A percentile compares a stretch with the other conserved stretches of the same genome.
Evolutionary conservation across 2,329 filamentous ascomycete genomes (phyloP).

Genomic region (Paramyrothecium sp.): DNA sequence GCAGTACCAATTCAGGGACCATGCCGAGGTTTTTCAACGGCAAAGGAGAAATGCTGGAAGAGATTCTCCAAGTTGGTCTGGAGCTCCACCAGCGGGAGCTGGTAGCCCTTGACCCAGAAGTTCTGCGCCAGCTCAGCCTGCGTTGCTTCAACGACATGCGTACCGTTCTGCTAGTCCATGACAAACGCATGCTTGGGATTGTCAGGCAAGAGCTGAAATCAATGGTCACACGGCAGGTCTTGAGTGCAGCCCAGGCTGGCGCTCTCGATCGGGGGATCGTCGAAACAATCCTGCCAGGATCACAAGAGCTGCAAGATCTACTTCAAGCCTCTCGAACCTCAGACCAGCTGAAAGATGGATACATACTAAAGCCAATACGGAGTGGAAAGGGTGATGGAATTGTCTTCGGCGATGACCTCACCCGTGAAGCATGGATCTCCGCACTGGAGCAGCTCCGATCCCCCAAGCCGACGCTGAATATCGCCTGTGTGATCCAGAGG

Average conservation of each 20-base stretch:
- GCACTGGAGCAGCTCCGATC: slow-evolving; percentile 15
- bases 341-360: slow-evolving; percentile 19
- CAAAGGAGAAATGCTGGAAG: slow-evolving; percentile 24
- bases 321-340: slow-evolving; percentile 7
- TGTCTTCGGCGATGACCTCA: slow-evolving; percentile 34
- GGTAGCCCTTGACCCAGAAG: slow-evolving; percentile 21
- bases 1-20: neutral
- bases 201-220: slow-evolving; percentile 29
- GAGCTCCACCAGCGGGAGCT: slow-evolving; percentile 39
- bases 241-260: slow-evolving; percentile 23
- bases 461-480: slow-evolving; percentile 3
- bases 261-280: slow-evolving; percentile 24
- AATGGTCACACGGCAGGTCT: slow-evolving; percentile 19
- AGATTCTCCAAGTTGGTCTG: slow-evolving; percentile 34
- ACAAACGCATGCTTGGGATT: slow-evolving; percentile 41
- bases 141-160: slow-evolving; percentile 39
- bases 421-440: slow-evolving; percentile 23
- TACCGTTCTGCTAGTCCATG: slow-evolving; percentile 37
- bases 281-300: slow-evolving; percentile 32
- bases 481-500: slow-evolving; percentile 26
- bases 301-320: slow-evolving; percentile 19
- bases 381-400: slow-evolving; percentile 38
- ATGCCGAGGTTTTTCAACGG: slow-evolving; percentile 10
- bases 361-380: slow-evolving; percentile 35
- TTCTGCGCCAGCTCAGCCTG: slow-evolving; percentile 32